Evolutionary conservation across 805 yeast genomes (phyloP), one percentile per base, ranked within the genome.

Genomic region (Barnettozyma siamensis): DNA sequence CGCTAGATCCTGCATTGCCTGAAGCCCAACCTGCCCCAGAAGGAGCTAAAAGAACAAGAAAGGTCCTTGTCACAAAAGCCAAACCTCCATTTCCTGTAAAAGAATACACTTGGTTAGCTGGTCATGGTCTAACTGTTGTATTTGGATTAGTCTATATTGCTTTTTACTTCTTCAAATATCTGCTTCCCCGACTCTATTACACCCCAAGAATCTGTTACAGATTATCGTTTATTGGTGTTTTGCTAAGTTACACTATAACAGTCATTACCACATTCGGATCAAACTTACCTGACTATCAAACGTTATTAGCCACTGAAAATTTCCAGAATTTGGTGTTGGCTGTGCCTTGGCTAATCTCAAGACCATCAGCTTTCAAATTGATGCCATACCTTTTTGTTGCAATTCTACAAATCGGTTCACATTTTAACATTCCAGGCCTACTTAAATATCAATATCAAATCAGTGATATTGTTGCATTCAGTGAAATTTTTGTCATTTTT

Each of bases 231-330:
- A 34, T 76, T 7, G 89, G 89, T 13, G 72, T 78, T 1, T 55
- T 75, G 29, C 39, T 64, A 11, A 69, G 88, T 4, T 72, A 78
- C 51, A 46, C 70, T 1, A 64, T 79, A 33, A 71, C 86, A 1
- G 65, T 77, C 39, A 53, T 72, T 26, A 80, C 81, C 35, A 77
- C 76, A 48, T 80, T 79, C 64, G 80, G 80, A 19, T 65, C 76
- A 16, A 64, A 68, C 23, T 67, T 72, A 39, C 94, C 95, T 7
- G 70, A 80, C 5, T 70, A 78, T 55, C 72, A 73, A 42, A 76
- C 80, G 5, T 65, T 88, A 57, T 55, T 86, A 41, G 79, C 88
- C 9, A 76, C 87, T 19, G 87, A 78, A 50, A 84, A 85, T 58
- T 83, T 83, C 67, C 96, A 87, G 61, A 76, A 75, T 54, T 63